Evolutionary conservation across 305 asterid genomes (phyloP).

Genomic region (Fraxinus baroniana): DNA sequence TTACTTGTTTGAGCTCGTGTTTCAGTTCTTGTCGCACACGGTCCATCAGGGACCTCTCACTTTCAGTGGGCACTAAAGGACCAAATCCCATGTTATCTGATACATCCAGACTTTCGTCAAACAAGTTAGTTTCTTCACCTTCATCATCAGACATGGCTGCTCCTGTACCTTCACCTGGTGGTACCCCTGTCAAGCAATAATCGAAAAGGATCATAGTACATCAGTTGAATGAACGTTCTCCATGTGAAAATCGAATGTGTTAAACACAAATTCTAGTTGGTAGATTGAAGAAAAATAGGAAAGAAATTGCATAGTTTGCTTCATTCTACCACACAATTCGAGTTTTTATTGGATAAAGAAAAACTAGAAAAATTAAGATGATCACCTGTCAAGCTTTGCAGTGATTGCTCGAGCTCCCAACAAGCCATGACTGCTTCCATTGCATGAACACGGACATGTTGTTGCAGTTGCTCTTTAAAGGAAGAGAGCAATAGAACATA

Average conservation of each 20-base stretch:
- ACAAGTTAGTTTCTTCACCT: conserved; percentile 71
- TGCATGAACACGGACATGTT: conserved; percentile 88
- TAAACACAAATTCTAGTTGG: not conserved
- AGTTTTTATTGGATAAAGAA: not conserved
- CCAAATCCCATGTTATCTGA: conserved; percentile 87
- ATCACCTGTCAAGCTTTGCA: conserved; percentile 77
- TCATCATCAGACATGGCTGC: conserved; percentile 98
- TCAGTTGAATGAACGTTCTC: not conserved
- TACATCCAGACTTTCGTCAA: conserved; percentile 74
- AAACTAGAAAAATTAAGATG: not conserved
- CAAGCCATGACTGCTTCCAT: conserved; percentile 98
- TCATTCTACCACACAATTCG: not conserved
- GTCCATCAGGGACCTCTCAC: conserved; percentile 89
- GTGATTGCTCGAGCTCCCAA: conserved; percentile 87
- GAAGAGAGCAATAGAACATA: conserved; percentile 72
- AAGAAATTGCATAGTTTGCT: not conserved
- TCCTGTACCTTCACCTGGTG: conserved; percentile 94
- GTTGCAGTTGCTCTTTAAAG: conserved; percentile 85
- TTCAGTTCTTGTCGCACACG: conserved; percentile 88
- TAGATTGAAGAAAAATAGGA: not conserved
- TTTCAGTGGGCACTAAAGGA: conserved; percentile 85
- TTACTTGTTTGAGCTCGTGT: conserved; percentile 92
- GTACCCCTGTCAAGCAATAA: conserved; percentile 53
- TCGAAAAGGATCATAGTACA: not conserved
- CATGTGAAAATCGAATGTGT: not conserved